Evolutionary conservation across 2,329 filamentous ascomycete genomes (phyloP).

Genomic region (Ceratocystiopsis sp.): DNA sequence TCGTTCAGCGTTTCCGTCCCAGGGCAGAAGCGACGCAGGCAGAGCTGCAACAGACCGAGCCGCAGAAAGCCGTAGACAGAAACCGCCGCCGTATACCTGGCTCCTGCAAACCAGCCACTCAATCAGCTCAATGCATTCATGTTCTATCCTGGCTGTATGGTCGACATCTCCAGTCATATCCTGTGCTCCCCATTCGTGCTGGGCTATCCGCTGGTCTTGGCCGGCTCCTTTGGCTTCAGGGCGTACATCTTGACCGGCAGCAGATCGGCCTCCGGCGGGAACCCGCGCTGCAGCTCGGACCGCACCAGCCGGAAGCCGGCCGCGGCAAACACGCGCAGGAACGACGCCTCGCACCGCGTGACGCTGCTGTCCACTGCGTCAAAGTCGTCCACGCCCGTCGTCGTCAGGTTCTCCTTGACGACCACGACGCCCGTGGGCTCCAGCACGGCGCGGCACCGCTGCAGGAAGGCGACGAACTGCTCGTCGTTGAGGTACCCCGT

Average conservation of each 20-base stretch:
- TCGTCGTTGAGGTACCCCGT: slow-evolving; percentile 62
- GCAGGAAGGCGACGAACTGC: slow-evolving; percentile 52
- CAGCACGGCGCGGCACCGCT: slow-evolving; percentile 33
- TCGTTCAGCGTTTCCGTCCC: no score
- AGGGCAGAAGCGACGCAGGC: no score
- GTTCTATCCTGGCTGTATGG: background rate
- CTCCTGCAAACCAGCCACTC: no score
- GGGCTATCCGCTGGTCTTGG: no score
- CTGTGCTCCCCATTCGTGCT: background rate
- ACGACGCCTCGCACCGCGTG: slow-evolving; percentile 54
- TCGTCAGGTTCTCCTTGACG: slow-evolving; percentile 64
- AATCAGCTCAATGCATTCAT: background rate
- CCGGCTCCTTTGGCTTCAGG: slow-evolving; percentile 31
- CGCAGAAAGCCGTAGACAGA: no score
- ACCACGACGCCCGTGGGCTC: slow-evolving; percentile 38
- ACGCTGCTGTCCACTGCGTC: slow-evolving; percentile 64
- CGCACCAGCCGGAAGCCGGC: slow-evolving; percentile 52
- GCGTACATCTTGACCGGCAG: slow-evolving; percentile 68
- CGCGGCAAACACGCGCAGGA: slow-evolving; percentile 48
- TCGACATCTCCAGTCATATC: background rate
- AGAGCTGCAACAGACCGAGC: no score
- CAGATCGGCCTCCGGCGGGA: slow-evolving; percentile 39
- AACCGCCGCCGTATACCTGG: no score
- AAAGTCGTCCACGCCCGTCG: slow-evolving; percentile 45
- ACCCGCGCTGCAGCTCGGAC: slow-evolving; percentile 56